Evolutionary conservation across 306 rosid genomes (phyloP).

Genomic region (Fagus crenata): DNA sequence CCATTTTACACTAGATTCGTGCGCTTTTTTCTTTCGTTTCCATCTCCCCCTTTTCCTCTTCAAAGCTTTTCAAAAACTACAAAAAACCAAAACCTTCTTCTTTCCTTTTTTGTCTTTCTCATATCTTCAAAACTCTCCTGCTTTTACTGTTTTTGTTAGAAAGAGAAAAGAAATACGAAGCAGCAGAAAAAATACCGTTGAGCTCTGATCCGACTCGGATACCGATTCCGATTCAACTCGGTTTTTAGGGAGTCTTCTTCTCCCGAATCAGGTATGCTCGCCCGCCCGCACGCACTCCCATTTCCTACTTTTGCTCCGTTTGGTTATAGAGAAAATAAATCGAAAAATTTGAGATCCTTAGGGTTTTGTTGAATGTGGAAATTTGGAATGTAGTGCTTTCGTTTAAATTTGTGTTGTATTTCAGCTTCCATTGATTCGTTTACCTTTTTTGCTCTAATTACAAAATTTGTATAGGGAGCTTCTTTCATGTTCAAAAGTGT

Average conservation of each 20-base stretch:
- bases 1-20: no score
- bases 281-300: neutral
- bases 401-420: neutral
- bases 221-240: slow-evolving; percentile 26
- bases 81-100: no score
- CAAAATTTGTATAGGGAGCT: neutral
- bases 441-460: no score
- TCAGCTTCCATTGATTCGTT: no score
- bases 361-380: neutral
- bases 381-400: neutral
- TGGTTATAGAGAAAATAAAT: slow-evolving; percentile 4
- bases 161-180: neutral
- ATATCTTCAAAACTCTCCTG: neutral
- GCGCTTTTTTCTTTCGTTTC: neutral
- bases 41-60: neutral
- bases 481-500: neutral
- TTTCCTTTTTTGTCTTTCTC: no score
- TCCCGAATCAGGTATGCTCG: neutral
- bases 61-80: neutral
- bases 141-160: neutral
- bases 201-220: slow-evolving; percentile 16
- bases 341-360: slow-evolving; percentile 8
- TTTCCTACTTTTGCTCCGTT: neutral
- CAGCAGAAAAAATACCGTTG: neutral
- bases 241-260: slow-evolving; percentile 35